Percentiles rank a stretch among this genome's conserved stretches.
Evolutionary conservation across 345 rosid genomes (phyloP).

Genomic region (Cardamine chenopodiifolia): DNA sequence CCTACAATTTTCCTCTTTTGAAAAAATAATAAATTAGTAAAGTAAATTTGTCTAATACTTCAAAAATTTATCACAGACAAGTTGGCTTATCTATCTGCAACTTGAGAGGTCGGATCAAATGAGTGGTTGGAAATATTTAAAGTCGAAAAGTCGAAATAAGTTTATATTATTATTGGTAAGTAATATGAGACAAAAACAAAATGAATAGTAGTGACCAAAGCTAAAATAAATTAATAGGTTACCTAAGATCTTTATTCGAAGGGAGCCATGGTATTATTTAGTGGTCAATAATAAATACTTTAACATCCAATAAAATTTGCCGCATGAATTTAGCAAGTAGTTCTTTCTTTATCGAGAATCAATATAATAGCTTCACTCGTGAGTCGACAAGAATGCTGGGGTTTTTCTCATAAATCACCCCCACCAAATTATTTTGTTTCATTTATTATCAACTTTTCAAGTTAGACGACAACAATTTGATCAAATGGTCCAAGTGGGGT

Average conservation of each 20-base stretch:
- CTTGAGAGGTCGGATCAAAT: conserved; percentile 20
- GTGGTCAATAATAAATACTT: not conserved
- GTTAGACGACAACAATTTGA: conserved; percentile 35
- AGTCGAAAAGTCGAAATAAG: not conserved
- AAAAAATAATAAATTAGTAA: not conserved
- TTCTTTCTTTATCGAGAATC: not conserved
- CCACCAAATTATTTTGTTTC: not conserved
- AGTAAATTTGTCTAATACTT: not conserved
- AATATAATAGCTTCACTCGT: not conserved
- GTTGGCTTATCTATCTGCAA: conserved; percentile 15
- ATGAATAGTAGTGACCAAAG: too few relatives aligned
- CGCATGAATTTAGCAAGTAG: conserved; percentile 5
- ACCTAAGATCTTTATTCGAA: not conserved
- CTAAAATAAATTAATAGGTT: too few relatives aligned
- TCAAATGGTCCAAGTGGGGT: conserved; percentile 35
- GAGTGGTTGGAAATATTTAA: conserved; percentile 9
- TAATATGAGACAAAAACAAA: not conserved
- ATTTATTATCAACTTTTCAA: not conserved
- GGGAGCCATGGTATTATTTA: conserved; percentile 4
- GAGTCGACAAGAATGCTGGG: not conserved
- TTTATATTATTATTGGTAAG: not conserved
- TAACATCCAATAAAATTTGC: not conserved
- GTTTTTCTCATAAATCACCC: not conserved
- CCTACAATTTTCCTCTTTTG: conserved; percentile 14
- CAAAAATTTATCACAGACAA: not conserved